These are phyloP conservation scores for Dryadomyces sulphureus DNA, from an alignment of 2,329 filamentous ascomycete species.

Conservation along the genomic window DNA sequence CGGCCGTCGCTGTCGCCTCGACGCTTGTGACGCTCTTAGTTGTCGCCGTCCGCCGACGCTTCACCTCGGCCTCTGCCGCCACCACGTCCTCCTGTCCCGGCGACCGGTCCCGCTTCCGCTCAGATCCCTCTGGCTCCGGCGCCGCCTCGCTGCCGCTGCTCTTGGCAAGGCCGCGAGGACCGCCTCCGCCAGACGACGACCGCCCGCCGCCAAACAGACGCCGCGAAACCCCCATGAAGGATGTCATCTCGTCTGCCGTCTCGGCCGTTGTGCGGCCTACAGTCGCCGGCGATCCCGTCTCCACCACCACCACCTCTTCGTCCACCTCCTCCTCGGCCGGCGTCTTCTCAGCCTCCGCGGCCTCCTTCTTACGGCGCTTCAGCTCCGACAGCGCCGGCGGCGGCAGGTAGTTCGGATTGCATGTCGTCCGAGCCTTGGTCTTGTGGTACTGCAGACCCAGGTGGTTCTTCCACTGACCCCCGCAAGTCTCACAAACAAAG, in stretches of 20 bases:
- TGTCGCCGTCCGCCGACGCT: not conserved
- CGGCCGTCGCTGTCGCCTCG: not conserved
- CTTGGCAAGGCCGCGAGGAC: not conserved
- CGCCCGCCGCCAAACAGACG: not conserved
- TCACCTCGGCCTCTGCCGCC: not conserved
- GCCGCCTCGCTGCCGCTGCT: not conserved
- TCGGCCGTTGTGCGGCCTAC: too few relatives aligned
- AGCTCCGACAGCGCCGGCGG: constrained; percentile 6
- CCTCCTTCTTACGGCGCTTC: too few relatives aligned
- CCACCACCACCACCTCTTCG: too few relatives aligned
- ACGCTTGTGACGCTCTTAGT: not conserved
- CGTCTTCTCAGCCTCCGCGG: too few relatives aligned
- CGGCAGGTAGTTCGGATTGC: constrained; percentile 32
- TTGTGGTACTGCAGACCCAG: constrained; percentile 44
- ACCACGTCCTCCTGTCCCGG: not conserved
- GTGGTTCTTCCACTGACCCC: constrained; percentile 40
- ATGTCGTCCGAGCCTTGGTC: constrained; percentile 36
- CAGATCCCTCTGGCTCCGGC: not conserved
- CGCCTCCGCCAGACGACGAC: not conserved
- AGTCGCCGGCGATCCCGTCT: too few relatives aligned
- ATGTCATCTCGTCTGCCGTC: too few relatives aligned
- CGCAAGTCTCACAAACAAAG: constrained; percentile 37
- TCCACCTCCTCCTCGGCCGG: too few relatives aligned
- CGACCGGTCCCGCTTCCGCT: not conserved
- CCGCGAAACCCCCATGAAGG: not conserved